phyloP scores from a whole-genome alignment of 2,329 filamentous ascomycete species.

The Simplicillium sp. region DNA sequence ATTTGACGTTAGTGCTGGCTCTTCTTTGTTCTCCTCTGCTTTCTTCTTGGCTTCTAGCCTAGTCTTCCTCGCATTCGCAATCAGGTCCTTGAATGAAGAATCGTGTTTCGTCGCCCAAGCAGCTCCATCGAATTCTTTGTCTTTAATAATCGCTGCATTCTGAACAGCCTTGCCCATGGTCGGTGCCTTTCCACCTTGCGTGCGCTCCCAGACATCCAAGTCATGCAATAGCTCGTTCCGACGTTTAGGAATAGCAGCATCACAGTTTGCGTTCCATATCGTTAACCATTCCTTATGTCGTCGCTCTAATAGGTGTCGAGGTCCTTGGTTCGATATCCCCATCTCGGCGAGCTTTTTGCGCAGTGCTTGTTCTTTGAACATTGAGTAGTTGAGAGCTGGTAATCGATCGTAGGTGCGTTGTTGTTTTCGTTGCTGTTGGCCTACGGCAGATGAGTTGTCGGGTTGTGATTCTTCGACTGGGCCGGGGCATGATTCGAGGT shows the following conservation, averaged over 20 bases:
- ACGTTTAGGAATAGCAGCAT: slow-evolving; percentile 62
- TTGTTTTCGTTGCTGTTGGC: slow-evolving; percentile 15
- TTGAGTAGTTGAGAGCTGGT: slow-evolving; percentile 74
- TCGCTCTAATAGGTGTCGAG: slow-evolving; percentile 60
- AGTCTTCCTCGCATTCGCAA: slow-evolving; percentile 61
- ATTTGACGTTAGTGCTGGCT: too few relatives aligned
- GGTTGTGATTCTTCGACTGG: slow-evolving; percentile 15
- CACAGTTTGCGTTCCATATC: slow-evolving; percentile 94
- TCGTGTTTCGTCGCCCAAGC: slow-evolving; percentile 69
- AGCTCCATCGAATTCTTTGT: slow-evolving; percentile 78
- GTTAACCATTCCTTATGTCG: slow-evolving; percentile 92
- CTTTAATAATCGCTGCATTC: slow-evolving; percentile 49
- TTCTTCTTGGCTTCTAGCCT: slow-evolving; percentile 28
- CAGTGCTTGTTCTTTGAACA: slow-evolving; percentile 71
- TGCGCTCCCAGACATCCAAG: slow-evolving; percentile 78
- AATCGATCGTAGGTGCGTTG: slow-evolving; percentile 50
- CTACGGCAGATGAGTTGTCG: slow-evolving; percentile 1
- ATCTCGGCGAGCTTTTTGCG: slow-evolving; percentile 75
- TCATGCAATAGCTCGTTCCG: slow-evolving; percentile 68
- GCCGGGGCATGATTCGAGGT: slow-evolving; percentile 59
- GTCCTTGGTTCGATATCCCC: slow-evolving; percentile 64
- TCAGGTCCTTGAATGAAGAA: slow-evolving; percentile 67
- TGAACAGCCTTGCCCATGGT: slow-evolving; percentile 24
- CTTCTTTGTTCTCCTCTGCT: slow-evolving; percentile 12
- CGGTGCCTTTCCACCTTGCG: slow-evolving; percentile 55